Conservation (phyloP, 495 filamentous ascomycete genomes). For the Aspergillus bertholletiae region DNA sequence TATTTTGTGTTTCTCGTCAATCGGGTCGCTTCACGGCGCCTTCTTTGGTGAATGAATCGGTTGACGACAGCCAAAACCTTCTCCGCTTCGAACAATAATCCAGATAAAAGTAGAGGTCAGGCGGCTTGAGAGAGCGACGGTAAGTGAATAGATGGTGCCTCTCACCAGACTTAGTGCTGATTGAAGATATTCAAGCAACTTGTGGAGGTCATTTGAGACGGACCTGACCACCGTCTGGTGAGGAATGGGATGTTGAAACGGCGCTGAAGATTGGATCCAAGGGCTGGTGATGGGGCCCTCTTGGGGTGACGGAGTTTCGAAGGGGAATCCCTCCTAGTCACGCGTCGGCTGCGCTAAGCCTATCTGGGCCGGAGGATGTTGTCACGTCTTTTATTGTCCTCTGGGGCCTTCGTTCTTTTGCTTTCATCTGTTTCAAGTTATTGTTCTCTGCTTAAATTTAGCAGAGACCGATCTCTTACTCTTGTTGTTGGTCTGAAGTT, state of each 20-base stretch:
- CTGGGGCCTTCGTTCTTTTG: not conserved
- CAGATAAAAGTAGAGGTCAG: constrained; percentile 12
- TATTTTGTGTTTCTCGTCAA: constrained; percentile 2
- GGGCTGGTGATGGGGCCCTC: constrained; percentile 18
- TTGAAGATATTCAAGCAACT: constrained; percentile 8
- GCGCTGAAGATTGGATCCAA: constrained; percentile 21
- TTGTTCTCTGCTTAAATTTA: no score
- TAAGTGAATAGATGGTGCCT: constrained; percentile 4
- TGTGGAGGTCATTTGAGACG: constrained; percentile 23
- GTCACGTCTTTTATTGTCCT: not conserved
- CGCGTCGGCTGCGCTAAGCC: constrained; percentile 44
- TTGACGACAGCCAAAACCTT: constrained; percentile 10
- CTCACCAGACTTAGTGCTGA: constrained; percentile 20
- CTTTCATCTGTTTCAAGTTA: not conserved
- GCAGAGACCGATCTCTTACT: not conserved
- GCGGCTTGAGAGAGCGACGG: constrained; percentile 12
- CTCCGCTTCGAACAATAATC: constrained; percentile 23
- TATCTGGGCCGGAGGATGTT: constrained; percentile 16
- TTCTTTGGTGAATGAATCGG: constrained; percentile 11
- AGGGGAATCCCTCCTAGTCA: constrained; percentile 36
- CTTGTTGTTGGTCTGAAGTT: not conserved
- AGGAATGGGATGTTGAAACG: constrained; percentile 20
- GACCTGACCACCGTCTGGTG: constrained; percentile 26
- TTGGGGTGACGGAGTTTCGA: constrained; percentile 26
- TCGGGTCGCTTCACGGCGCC: constrained; percentile 6